Conservation (phyloP, 176 grass and related monocot species). For the Carex littledalei region DNA sequence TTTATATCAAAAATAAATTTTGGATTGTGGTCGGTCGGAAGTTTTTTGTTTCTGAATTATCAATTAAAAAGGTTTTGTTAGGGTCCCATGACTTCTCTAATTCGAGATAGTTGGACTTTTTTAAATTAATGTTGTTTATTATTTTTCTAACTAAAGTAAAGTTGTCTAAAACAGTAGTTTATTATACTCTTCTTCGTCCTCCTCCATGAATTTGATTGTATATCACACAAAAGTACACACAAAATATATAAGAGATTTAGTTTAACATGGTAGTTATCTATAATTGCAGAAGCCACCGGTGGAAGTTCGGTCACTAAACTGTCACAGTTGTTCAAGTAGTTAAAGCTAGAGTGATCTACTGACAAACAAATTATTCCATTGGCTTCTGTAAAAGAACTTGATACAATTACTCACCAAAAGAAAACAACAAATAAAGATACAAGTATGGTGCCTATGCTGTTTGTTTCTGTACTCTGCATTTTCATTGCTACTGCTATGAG, state of each 20-base stretch:
- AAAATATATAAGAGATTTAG: not conserved
- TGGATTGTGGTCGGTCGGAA: too few species aligned
- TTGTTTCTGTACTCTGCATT: not conserved
- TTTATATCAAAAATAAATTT: too few species aligned
- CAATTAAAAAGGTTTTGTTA: too few species aligned
- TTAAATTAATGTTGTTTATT: too few species aligned
- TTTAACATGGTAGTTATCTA: not conserved
- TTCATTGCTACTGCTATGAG: not conserved
- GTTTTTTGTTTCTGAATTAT: too few species aligned
- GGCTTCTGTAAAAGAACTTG: not conserved
- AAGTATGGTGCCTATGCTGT: not conserved
- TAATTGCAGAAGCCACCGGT: not conserved
- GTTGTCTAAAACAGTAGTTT: too few species aligned
- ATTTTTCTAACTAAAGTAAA: too few species aligned
- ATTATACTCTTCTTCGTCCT: too few species aligned
- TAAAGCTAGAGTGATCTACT: not conserved
- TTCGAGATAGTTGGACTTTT: too few species aligned
- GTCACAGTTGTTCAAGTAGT: not conserved
- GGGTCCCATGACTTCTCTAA: too few species aligned
- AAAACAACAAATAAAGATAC: not conserved
- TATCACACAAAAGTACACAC: too few species aligned
- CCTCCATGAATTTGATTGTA: too few species aligned
- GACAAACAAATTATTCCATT: not conserved
- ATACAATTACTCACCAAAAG: not conserved
- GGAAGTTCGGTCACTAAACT: conserved; percentile 17